Evolutionary conservation across 2,329 filamentous ascomycete genomes (phyloP), one percentile per base, ranked within the genome.

Genomic region (Teratosphaeria zuluensis): DNA sequence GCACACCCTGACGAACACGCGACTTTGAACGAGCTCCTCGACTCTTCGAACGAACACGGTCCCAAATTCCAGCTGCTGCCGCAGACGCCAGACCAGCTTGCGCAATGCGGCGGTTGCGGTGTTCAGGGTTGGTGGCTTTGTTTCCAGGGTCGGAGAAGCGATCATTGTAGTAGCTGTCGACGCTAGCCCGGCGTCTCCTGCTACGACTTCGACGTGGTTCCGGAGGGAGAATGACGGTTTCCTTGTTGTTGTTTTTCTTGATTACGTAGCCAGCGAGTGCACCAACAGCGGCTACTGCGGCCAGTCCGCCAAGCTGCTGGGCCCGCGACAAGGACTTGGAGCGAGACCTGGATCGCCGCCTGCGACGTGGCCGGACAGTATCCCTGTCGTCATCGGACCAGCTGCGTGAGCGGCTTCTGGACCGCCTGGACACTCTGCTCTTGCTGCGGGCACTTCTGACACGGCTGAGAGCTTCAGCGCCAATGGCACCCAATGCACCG

Each of bases 31-130:
- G 28, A 28, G 74, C 75, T 46, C 79, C 78, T 54, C 82, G 79
- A 48, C 83, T 86, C 60, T 78, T 81, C 71, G 80, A 85, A 56
- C 83, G 79, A 54, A 77, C 76, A 57, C 76, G 78, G 60, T 85
- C 78, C 59, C 82, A 78, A 33, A 86, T 73, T n/a, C 82, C 84
- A 38, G 82, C 84, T 8, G 83, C 80, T 7, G 83, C 82, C 59
- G 84, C 84, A 63, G 80, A 82, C 24, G 82, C 84, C 56, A 84
- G 74, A 61, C 84, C 84, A 56, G 83, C 84, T 67, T 83, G 80
- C 14, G 83, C 83, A 64, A 83, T 82, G 59, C 81, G 79, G 56
- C 80, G 78, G 61, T 82, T 83, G 59, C 82, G 78, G 64, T 83
- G 81, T 59, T 78, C 70, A 1, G 77, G 74, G 58, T 77, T 72